Evolutionary conservation across 2,329 filamentous ascomycete species (phyloP).

Genomic region (Neoscytalidium dimidiatum): DNA sequence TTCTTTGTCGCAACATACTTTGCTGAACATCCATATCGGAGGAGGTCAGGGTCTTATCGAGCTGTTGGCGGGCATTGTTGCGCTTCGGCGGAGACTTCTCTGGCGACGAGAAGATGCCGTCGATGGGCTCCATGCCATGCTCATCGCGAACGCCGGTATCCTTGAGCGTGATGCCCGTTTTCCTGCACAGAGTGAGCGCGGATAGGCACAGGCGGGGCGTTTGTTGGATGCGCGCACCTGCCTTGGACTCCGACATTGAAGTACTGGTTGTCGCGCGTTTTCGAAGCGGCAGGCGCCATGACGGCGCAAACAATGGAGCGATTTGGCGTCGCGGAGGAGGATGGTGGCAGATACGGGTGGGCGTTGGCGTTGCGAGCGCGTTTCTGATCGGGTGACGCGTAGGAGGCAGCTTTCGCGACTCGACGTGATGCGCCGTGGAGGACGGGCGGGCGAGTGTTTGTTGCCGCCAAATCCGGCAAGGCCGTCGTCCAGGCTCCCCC

Average conservation of each 20-base stretch:
- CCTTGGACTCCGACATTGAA: slow-evolving; percentile 43
- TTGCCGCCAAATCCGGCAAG: neutral
- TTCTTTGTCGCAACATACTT: slow-evolving; percentile 47
- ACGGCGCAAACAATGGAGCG: neutral
- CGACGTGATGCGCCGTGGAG: slow-evolving; percentile 1
- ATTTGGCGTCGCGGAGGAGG: neutral
- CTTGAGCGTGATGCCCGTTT: slow-evolving; percentile 82
- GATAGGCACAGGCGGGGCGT: neutral
- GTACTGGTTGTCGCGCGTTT: slow-evolving; percentile 42
- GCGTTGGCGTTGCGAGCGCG: neutral
- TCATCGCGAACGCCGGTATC: slow-evolving; percentile 83
- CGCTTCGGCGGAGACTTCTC: slow-evolving; percentile 57
- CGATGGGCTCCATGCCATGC: slow-evolving; percentile 86
- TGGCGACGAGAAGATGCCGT: slow-evolving; percentile 87
- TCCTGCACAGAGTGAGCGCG: slow-evolving; percentile 54
- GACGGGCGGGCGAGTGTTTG: slow-evolving; percentile 4
- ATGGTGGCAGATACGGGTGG: neutral
- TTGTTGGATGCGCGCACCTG: slow-evolving; percentile 29
- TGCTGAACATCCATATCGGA: slow-evolving; percentile 66
- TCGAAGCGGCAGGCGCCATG: slow-evolving; percentile 36
- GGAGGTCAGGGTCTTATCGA: slow-evolving; percentile 47
- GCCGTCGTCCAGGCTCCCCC: neutral
- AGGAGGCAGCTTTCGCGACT: neutral
- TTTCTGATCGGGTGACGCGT: neutral
- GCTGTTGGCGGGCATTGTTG: slow-evolving; percentile 32